A percentile compares a stretch with the other conserved stretches of the same genome.
phyloP scores from a whole-genome alignment of 805 yeast species.

The Saccharomycopsis sp. region DNA sequence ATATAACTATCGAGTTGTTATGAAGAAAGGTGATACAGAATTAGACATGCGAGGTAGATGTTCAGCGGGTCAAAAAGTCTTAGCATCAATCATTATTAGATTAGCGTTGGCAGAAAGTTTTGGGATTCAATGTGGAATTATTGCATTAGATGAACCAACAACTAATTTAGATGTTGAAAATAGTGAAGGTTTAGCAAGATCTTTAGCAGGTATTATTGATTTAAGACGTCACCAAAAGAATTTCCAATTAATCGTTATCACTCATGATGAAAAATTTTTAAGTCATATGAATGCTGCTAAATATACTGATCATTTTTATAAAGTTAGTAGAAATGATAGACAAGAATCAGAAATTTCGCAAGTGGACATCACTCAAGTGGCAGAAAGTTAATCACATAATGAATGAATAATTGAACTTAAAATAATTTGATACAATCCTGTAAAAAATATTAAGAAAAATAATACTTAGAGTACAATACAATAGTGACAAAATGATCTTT shows the following conservation, averaged over 20 bases:
- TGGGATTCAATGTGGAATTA: conserved; percentile 90
- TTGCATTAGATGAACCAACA: conserved; percentile 96
- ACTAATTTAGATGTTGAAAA: conserved; percentile 89
- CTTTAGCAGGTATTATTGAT: conserved; percentile 66
- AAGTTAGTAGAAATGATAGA: conserved; percentile 68
- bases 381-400: too few species aligned
- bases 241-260: conserved; percentile 89
- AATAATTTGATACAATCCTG: too few species aligned
- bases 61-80: conserved; percentile 94
- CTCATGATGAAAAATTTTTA: conserved; percentile 91
- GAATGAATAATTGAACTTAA: too few species aligned
- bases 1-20: conserved; percentile 87
- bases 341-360: conserved; percentile 70
- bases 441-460: too few species aligned
- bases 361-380: conserved; percentile 34
- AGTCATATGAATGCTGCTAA: conserved; percentile 74
- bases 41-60: conserved; percentile 97
- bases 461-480: not conserved
- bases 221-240: conserved; percentile 69
- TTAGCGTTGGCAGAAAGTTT: conserved; percentile 92
- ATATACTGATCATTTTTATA: conserved; percentile 80
- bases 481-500: too few species aligned
- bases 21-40: conserved; percentile 87
- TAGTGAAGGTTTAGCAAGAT: conserved; percentile 75
- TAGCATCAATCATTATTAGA: conserved; percentile 85